Evolutionary conservation across 2,329 filamentous ascomycete species (phyloP), one percentile per base, ranked within the genome.

Genomic region (Ophiobolus disseminans): DNA sequence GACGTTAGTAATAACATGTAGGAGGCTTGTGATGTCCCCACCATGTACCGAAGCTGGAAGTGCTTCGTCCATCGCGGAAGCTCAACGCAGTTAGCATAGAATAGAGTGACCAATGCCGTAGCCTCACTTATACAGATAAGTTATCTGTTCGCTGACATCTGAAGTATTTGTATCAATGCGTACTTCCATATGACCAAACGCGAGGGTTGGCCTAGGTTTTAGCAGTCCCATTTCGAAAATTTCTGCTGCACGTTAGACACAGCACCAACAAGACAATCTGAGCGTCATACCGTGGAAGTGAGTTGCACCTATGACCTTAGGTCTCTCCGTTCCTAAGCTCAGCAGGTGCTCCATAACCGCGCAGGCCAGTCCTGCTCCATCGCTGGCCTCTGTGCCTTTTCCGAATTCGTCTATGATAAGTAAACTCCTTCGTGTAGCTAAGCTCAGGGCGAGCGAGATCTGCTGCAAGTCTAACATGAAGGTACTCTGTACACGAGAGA

Each of bases 321-420:
- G 84, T 34, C 79, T 70, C 14, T 79, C 69, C 1, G 70, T 51
- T 2, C 75, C 77, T 1, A 82, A 69, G 40, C 69, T 72, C 2
- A 86, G 68, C 6, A 87, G 67, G 58, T 87, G 72, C 51, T 84
- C 78, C 55, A 87, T 79, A 3, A 86, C 78, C 16, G 83, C 84
- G 50, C 82, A 86, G 11, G 82, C 83, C 5, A 88, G 73, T 0
- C 86, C 86, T 1, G 85, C 84, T 19, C 86, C 86, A 68, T 88
- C 85, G 49, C 78, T 79, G 10, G 82, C 80, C 50, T 86, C 82
- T 0, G 86, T 88, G 2, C 86, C 86, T 69, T 88, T 88, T 1
- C 86, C 86, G 62, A 99, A 97, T 65, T 99, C 94, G 62, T 99
- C 94, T 35, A 97, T 85, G n/a, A 99, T 78, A 1, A 99, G 71